Conservation (phyloP, 352 stramenopile species). For the Phytophthora sp. region DNA sequence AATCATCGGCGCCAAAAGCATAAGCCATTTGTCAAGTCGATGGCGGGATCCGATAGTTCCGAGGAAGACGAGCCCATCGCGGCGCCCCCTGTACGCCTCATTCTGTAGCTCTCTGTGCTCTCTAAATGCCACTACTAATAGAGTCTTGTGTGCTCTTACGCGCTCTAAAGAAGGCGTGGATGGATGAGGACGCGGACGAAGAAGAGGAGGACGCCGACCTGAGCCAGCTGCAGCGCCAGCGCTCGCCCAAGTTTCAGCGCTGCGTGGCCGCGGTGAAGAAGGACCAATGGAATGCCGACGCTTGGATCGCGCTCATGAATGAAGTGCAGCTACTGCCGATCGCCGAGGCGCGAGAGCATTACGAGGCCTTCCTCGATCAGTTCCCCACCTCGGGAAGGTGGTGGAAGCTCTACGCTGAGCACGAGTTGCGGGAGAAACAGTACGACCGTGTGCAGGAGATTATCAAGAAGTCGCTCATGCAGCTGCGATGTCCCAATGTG, state of each 20-base stretch:
- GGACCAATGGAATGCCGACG: conserved; percentile 75
- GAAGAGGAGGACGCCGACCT: conserved; percentile 85
- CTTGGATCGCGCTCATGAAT: conserved; percentile 81
- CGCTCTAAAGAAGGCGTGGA: conserved; percentile 67
- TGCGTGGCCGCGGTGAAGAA: conserved; percentile 56
- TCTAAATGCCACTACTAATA: conserved; percentile 10
- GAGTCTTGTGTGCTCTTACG: background rate
- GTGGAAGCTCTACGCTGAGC: conserved; percentile 89
- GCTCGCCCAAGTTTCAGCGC: conserved; percentile 71
- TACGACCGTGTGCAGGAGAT: conserved; percentile 89
- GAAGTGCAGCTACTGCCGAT: conserved; percentile 76
- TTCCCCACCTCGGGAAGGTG: conserved; percentile 83
- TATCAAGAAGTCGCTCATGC: conserved; percentile 89
- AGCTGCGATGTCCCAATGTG: conserved; percentile 80
- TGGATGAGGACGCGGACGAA: conserved; percentile 81
- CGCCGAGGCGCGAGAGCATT: conserved; percentile 71
- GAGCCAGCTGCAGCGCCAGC: conserved; percentile 57
- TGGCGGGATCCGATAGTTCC: conserved; percentile 72
- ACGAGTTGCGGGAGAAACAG: conserved; percentile 85
- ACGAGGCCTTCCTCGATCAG: conserved; percentile 73
- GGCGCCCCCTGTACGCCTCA: conserved; percentile 22
- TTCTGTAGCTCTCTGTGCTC: background rate
- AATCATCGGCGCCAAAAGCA: conserved; percentile 6
- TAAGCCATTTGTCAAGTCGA: conserved; percentile 14
- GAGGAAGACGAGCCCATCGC: conserved; percentile 87